Base-by-base conservation (phyloP, 768 basidiomycete genomes). In the Kwoniella dejecticola region DNA sequence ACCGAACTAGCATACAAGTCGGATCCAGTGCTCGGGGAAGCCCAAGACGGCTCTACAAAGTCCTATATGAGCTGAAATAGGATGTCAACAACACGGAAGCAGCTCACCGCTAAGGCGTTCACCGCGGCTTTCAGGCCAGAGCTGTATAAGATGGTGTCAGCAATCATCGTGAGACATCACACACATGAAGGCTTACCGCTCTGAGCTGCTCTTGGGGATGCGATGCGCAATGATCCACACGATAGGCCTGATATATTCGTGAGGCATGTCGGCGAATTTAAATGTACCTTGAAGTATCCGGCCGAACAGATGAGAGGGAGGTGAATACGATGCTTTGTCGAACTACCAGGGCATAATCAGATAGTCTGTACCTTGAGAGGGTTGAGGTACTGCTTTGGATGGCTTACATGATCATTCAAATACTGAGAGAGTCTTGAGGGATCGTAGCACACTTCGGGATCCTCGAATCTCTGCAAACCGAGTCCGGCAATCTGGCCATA, bases 201-300 rank as follows among this genome's bases (percentile, higher is more conserved):
- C 72, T 0, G 45, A 24, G 31, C 33, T 63, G 47, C 56, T 62
- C 12, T 57, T 59, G n/a, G 72, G 68, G 55, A 66, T 56, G 6
- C 47, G 47, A 42, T 71, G 54, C 12, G 72, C 72, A 10, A 74
- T 67, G 29, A 71, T 60, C 66, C 68, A 71, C 6, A 74, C 70
- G 7, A 70, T 60, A 1, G 70, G 64, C 27, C 59, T 47, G 24
- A 71, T 63, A 49, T 66, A 61, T 1, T 41, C 52, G n/a, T 41
- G 41, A 12, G 45, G 61, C 65, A 74, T 69, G 19, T 71, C 62
- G 49, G 29, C 44, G 41, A 57, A 69, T 55, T 62, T 50, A 57
- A 60, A 69, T 26, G 58, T 57, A 21, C 68, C 70, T 15, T 62
- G 52, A 8, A 71, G 55, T 21, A 71, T 41, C 10, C 23, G 29